Percentiles rank a stretch among this genome's conserved stretches.
Evolutionary conservation across 805 yeast species (phyloP).

Genomic region (Candida verbasci): DNA sequence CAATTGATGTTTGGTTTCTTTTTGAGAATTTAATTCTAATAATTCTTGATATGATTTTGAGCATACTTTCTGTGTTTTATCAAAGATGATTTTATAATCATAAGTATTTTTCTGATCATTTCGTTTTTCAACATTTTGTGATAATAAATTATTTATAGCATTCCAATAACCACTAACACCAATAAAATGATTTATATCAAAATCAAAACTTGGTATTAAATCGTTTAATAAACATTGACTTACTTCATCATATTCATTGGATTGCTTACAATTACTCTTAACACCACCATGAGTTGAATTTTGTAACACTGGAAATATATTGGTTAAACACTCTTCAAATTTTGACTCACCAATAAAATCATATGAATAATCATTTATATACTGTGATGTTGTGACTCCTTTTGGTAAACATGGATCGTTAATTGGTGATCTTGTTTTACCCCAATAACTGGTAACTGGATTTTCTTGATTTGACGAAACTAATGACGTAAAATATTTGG

Average conservation of each 20-base stretch:
- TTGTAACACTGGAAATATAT: constrained; percentile 44
- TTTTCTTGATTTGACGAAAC: constrained; percentile 17
- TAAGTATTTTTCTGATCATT: constrained; percentile 27
- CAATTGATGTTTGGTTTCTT: constrained; percentile 22
- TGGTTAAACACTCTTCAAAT: constrained; percentile 42
- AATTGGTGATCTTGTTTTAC: constrained; percentile 23
- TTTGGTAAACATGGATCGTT: constrained; percentile 58
- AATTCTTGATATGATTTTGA: constrained; percentile 36
- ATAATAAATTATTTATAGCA: constrained; percentile 45
- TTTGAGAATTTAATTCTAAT: constrained; percentile 26
- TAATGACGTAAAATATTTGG: constrained; percentile 39
- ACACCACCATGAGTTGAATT: constrained; percentile 23
- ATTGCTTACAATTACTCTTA: constrained; percentile 26
- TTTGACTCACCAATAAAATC: constrained; percentile 52
- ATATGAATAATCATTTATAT: constrained; percentile 20
- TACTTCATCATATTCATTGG: constrained; percentile 24
- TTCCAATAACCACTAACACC: constrained; percentile 72
- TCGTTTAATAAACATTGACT: constrained; percentile 51
- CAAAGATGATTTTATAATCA: constrained; percentile 40
- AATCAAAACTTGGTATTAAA: constrained; percentile 52
- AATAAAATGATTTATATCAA: constrained; percentile 51
- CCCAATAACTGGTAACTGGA: constrained; percentile 10
- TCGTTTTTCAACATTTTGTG: constrained; percentile 9
- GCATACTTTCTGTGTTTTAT: constrained; percentile 46
- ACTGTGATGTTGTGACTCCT: constrained; percentile 28